Evolutionary conservation across 306 rosid species (phyloP), one percentile per base, ranked within the genome.

Genomic region (Chamaecrista fasciculata): DNA sequence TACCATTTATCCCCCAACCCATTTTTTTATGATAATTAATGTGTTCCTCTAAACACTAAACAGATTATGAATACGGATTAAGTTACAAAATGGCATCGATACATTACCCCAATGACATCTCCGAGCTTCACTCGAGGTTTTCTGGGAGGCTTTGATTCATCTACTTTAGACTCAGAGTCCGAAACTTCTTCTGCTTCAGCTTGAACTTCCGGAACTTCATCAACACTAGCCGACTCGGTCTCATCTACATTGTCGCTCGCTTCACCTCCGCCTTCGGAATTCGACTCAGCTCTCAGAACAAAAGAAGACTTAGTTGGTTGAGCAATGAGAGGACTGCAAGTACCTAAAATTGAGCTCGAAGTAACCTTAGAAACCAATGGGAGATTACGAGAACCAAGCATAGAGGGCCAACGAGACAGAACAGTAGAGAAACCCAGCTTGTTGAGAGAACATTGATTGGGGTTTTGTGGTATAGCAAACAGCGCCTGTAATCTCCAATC

Each of bases 21-120:
- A 29, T 29, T n/a, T 21, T 40, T 29, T 66, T 31, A 29, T 10
- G 20, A 29, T 48, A 11, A 29, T 34, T 8, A 2, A 66, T 19
- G 46, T 52, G 16, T 4, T 31, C 29, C 59, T 44, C 16, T 24
- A 15, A n/a, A 42, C 16, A 16, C 6, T 10, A 5, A 65, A 16
- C 19, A 29, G 2, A 19, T 40, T 23, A 4, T 23, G 42, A 26
- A 56, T 1, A 28, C 18, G 14, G 29, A 67, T 26, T 19, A 29
- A 55, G 26, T 11, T 25, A 20, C 33, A 16, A 48, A 44, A 8
- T 23, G 25, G 42, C 16, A 59, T 19, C n/a, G 59, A 39, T 4
- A 61, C 67, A 20, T 72, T 84, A 94, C 99, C 99, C 97, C 97
- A 95, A 94, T 91, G 19, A 94, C 62, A 48, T 94, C 97, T n/a